phyloP scores from a whole-genome alignment of 164 flowering plant genomes.

The Santalum album region DNA sequence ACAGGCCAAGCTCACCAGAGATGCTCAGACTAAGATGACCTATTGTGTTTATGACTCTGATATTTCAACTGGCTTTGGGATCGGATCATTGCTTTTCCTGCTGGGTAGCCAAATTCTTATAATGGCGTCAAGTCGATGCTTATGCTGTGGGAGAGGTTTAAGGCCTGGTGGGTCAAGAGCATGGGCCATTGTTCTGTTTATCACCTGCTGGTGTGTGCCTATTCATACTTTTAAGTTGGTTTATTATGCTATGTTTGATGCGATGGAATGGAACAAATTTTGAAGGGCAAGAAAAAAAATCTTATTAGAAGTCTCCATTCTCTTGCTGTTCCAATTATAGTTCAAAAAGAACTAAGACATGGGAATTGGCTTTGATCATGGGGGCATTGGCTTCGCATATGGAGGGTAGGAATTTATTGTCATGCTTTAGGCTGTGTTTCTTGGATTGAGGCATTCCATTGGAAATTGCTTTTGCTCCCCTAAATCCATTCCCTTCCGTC shows the following conservation, averaged over 20 bases:
- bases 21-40: slow-evolving; percentile 1
- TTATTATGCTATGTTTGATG: no score
- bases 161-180: slow-evolving; percentile 51
- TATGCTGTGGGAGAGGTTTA: slow-evolving; percentile 60
- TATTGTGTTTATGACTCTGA: slow-evolving; percentile 51
- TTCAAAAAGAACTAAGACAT: no score
- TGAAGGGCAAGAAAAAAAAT: no score
- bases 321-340: background rate
- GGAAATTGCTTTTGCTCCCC: no score
- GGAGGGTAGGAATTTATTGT: no score
- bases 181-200: slow-evolving; percentile 57
- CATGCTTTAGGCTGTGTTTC: no score
- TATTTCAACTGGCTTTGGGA: slow-evolving; percentile 56
- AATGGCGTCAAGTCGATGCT: slow-evolving; percentile 47
- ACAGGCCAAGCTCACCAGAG: slow-evolving; percentile 27
- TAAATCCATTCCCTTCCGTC: no score
- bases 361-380: no score
- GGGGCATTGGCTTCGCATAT: no score
- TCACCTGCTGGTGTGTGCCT: slow-evolving; percentile 49
- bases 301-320: background rate
- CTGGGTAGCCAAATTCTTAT: slow-evolving; percentile 46
- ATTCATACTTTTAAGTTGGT: background rate
- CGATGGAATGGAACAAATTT: no score
- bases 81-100: slow-evolving; percentile 45
- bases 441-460: no score